Evolutionary conservation across 139 green algal genomes (phyloP), one percentile per base, ranked within the genome.

Genomic region (Auxenochlorella pyrenoidosa): DNA sequence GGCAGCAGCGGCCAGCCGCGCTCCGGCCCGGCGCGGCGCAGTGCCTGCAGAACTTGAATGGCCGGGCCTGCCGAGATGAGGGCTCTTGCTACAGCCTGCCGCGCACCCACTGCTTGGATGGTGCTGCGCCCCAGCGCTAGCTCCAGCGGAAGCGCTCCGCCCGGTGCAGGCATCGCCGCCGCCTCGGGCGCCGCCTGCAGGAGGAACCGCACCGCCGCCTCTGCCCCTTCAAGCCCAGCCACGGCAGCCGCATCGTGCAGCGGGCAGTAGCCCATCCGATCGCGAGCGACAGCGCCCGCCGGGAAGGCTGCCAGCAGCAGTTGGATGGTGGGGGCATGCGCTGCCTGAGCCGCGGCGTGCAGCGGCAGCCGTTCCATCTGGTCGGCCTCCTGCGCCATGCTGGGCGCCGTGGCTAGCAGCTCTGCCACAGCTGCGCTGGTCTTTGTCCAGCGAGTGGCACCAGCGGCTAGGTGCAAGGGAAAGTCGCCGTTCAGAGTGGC

Each of bases 1-100:
- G 68, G 68, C n/a, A 75, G 38, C 22, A 75, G 68, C 34, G 68
- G 68, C 68, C 68, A 75, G 68, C 68, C 68, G 68, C n/a, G 68
- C 68, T 75, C 34, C 15, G n/a, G 68, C 68, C 68, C 68, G 18
- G 68, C 68, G 18, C 68, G 68, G 16, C 38, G 34, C 68, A 75
- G 68, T 34, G 34, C 68, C 0, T 13, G n/a, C 68, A 75, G 68
- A n/a, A 43, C 15, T 19, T 43, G 15, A 0, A 38, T 22, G 21
- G 68, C 34, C 0, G 68, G 68, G 1, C n/a, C 68, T 15, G 68
- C 68, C 15, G 68, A 22, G 0, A 75, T 12, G 16, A 75, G 68
- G 28, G 44, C n/a, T 13, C 68, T 38, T 5, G 68, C 68, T 13
- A 38, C 68, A 19, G 68, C 68, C 68, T 43, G 68, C 34, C 68